These are phyloP conservation scores for Pyricularia pennisetigena DNA, from an alignment of 2,329 filamentous ascomycete species.

Conservation along the genomic window DNA sequence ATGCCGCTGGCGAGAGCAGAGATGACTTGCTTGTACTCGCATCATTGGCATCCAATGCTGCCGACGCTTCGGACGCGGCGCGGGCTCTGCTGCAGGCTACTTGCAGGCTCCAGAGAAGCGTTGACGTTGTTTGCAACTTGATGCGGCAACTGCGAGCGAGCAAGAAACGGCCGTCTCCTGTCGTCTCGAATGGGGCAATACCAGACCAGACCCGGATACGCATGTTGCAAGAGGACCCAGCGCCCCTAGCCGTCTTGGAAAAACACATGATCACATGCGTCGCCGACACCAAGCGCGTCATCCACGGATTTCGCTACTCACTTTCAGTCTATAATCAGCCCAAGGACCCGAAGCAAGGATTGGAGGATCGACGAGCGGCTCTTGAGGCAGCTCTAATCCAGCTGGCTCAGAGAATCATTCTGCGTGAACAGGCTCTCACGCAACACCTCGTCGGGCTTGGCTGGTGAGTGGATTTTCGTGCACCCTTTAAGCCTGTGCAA, in stretches of 20 bases:
- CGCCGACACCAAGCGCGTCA: background rate
- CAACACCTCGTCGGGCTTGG: background rate
- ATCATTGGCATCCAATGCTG: background rate
- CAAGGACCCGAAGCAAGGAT: background rate
- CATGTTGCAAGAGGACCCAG: background rate
- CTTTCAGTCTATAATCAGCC: background rate
- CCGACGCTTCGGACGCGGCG: background rate
- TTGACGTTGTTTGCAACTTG: background rate
- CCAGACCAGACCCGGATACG: background rate
- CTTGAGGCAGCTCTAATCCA: background rate
- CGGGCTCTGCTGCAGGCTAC: background rate
- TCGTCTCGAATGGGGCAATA: background rate
- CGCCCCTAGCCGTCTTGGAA: background rate
- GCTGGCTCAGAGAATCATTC: background rate
- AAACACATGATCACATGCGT: background rate
- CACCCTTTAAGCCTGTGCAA: background rate
- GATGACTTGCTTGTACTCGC: background rate
- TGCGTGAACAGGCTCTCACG: background rate
- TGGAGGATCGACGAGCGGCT: background rate
- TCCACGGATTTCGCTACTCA: background rate
- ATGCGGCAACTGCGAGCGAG: background rate
- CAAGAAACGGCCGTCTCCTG: background rate
- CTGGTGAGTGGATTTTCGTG: background rate
- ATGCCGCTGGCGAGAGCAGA: background rate
- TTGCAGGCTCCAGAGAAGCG: background rate